Conservation (phyloP, 495 filamentous ascomycete species). For the Aspergillus heteromorphus region DNA sequence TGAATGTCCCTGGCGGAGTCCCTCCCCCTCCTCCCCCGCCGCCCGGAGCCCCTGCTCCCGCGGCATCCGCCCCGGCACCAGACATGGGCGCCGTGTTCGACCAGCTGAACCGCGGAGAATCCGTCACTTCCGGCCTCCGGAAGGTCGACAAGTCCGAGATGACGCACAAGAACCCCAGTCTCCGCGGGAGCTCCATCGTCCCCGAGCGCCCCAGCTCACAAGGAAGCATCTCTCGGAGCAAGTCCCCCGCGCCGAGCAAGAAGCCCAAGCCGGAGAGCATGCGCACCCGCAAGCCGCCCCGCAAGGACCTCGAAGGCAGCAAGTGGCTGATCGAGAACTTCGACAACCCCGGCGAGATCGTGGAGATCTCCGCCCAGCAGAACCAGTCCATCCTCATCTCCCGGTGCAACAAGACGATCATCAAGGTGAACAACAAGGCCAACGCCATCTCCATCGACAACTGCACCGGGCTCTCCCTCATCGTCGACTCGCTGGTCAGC, state of each 20-base stretch:
- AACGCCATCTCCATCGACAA: constrained; percentile 95
- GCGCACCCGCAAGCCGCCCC: constrained; percentile 86
- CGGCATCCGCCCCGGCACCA: constrained; percentile 25
- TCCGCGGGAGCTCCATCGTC: constrained; percentile 69
- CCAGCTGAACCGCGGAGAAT: constrained; percentile 81
- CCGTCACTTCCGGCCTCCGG: constrained; percentile 76
- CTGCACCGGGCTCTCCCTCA: constrained; percentile 72
- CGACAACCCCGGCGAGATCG: constrained; percentile 64
- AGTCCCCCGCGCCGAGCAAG: constrained; percentile 78
- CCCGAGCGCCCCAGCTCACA: constrained; percentile 49
- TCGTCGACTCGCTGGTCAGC: constrained; percentile 85
- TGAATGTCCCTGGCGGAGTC: constrained; percentile 50
- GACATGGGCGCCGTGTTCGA: constrained; percentile 84
- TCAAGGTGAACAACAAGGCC: constrained; percentile 84
- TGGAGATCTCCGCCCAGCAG: constrained; percentile 73
- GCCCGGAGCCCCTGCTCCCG: constrained; percentile 28
- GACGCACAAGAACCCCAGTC: constrained; percentile 97
- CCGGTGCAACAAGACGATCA: constrained; percentile 81
- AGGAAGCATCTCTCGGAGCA: constrained; percentile 49
- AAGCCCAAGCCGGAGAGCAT: constrained; percentile 94
- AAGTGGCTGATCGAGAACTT: constrained; percentile 97
- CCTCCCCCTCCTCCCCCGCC: constrained; percentile 79
- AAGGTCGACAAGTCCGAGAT: constrained; percentile 93
- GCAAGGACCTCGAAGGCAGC: constrained; percentile 87
- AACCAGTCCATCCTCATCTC: constrained; percentile 89